Base-by-base conservation (phyloP, 306 rosid species). In the Castanea sativa region DNA sequence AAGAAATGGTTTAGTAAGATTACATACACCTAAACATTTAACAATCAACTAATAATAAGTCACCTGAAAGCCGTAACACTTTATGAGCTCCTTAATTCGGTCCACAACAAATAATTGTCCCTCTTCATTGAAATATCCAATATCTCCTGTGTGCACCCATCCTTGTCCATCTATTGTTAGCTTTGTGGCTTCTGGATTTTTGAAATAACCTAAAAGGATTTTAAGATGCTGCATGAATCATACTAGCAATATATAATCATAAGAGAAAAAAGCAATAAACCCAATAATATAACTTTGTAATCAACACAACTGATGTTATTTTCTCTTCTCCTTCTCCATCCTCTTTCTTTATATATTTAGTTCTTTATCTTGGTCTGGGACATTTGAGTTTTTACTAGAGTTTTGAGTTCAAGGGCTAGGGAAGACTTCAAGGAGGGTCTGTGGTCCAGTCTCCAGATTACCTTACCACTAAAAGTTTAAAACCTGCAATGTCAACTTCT, bases 51-150 rank as follows among this genome's bases (percentile, higher is more conserved):
- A 38, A 73, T 4, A 11, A 41, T 4, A 30, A n/a, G 29, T 35
- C 49, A 86, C 90, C 87, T 83, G 91, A 69, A 67, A 88, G 4
- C 82, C 87, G 52, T 65, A 69, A 64, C 84, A 85, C 73, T 88
- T 85, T 67, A 88, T 85, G 72, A 88, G 86, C 77, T 88, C 91
- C 79, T 85, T 85, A 32, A 85, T 85, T 73, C 89, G 82, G 73
- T 88, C 91, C 5, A 85, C 86, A 3, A 85, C 83, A 76, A 75
- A 85, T 63, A 88, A 55, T 14, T 80, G 79, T 35, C 84, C 91
- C 4, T 45, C 82, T 51, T 80, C 84, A 58, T 88, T 82, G 73
- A 88, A 88, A 69, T 88, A 85, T 55, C 91, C 91, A 43, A 85
- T 73, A 76, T 88, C 87, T 60, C 89, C 91, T 0, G 91, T 80